These are phyloP conservation scores for Pascua sp. DNA, from an alignment of 1,284 basidiomycete genomes.

Conservation along the genomic window DNA sequence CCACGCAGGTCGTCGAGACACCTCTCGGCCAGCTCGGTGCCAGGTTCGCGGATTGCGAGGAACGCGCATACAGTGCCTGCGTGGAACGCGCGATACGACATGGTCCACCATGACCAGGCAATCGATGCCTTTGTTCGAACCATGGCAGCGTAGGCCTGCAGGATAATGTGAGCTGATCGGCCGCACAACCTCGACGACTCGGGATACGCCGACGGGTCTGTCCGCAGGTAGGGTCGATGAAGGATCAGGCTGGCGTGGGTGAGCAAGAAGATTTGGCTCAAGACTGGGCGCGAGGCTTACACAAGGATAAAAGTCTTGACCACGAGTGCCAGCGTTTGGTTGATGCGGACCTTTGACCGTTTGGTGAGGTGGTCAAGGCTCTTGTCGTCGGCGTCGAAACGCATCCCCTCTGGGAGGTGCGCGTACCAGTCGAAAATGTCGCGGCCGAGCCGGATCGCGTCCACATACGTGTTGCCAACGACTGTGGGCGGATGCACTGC, in stretches of 20 bases:
- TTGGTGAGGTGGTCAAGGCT: slow-evolving; percentile 24
- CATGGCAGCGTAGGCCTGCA: slow-evolving; percentile 41
- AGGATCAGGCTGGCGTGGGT: slow-evolving; percentile 36
- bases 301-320: slow-evolving; percentile 49
- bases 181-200: slow-evolving; percentile 43
- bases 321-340: slow-evolving; percentile 43
- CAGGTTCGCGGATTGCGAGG: slow-evolving; percentile 45
- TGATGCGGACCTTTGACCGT: slow-evolving; percentile 27
- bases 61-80: slow-evolving; percentile 49
- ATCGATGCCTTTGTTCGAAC: slow-evolving; percentile 35
- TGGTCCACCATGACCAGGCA: slow-evolving; percentile 49
- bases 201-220: slow-evolving; percentile 47
- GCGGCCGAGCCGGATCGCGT: slow-evolving; percentile 41
- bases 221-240: slow-evolving; percentile 47
- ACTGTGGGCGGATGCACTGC: slow-evolving; percentile 4
- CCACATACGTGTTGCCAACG: slow-evolving; percentile 41
- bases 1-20: slow-evolving; percentile 42
- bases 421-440: slow-evolving; percentile 47
- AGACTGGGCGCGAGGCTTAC: slow-evolving; percentile 18
- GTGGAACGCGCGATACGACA: slow-evolving; percentile 47
- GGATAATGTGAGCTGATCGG: slow-evolving; percentile 40
- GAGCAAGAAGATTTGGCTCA: not conserved
- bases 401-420: slow-evolving; percentile 40
- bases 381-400: slow-evolving; percentile 38
- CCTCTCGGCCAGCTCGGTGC: slow-evolving; percentile 34